A percentile compares a stretch with the other conserved stretches of the same genome.
Conservation (phyloP, 2,329 filamentous ascomycete species). For the Thelonectria rubi region DNA sequence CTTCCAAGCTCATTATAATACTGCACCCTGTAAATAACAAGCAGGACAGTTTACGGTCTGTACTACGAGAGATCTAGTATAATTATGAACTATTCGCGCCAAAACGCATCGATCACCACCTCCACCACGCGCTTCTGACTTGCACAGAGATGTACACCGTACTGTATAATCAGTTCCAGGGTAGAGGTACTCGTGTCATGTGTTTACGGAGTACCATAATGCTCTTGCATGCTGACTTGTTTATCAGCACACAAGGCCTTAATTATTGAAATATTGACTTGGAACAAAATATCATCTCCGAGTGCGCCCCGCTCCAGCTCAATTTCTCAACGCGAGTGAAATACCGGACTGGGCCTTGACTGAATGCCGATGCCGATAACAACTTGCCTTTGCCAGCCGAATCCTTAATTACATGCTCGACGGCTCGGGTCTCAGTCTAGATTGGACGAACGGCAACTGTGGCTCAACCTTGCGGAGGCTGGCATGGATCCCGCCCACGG, state of each 20-base stretch:
- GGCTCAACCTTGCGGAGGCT: conserved; percentile 20
- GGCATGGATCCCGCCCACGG: conserved; percentile 17
- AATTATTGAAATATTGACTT: conserved; percentile 12
- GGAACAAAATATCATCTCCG: conserved; percentile 18
- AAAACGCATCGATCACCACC: too few relatives aligned
- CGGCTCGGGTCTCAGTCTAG: background rate
- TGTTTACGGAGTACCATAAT: too few relatives aligned
- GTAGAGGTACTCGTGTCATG: too few relatives aligned
- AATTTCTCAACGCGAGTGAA: conserved; percentile 5
- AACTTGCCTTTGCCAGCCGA: background rate
- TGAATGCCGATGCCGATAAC: conserved; percentile 11
- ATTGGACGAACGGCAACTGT: conserved; percentile 17
- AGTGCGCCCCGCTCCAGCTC: conserved; percentile 4
- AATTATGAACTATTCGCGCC: too few relatives aligned
- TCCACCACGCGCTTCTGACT: too few relatives aligned
- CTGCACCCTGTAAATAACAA: conserved; percentile 10
- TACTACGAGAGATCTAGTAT: too few relatives aligned
- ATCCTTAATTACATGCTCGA: background rate
- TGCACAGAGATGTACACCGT: too few relatives aligned
- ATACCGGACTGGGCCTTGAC: conserved; percentile 5
- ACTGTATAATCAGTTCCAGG: too few relatives aligned
- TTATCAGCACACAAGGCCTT: too few relatives aligned
- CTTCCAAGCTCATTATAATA: conserved; percentile 9
- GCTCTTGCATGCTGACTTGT: too few relatives aligned
- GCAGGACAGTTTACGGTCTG: too few relatives aligned